Evolutionary conservation across 179 eudicot genomes (phyloP).

Genomic region (Silene coronaria): DNA sequence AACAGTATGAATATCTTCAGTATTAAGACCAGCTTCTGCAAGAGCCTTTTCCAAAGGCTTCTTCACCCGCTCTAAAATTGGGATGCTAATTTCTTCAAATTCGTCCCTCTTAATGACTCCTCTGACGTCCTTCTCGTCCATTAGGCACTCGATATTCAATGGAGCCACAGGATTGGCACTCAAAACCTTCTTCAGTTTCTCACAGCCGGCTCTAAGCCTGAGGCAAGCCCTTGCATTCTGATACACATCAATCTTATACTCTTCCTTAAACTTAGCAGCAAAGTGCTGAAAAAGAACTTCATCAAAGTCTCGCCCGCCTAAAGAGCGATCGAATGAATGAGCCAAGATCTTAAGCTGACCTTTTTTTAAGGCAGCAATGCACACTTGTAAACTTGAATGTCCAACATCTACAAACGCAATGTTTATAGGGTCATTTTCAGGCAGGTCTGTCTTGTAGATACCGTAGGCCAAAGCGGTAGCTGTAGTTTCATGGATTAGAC

Average conservation of each 20-base stretch:
- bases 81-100: conserved; percentile 70
- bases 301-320: conserved; percentile 92
- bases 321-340: conserved; percentile 68
- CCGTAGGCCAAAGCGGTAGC: conserved; percentile 95
- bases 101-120: conserved; percentile 80
- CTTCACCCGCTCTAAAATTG: conserved; percentile 80
- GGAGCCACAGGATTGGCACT: conserved; percentile 95
- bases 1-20: conserved; percentile 63
- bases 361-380: conserved; percentile 85
- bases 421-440: conserved; percentile 72
- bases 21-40: conserved; percentile 60
- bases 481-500: conserved; percentile 81
- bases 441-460: conserved; percentile 88
- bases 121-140: conserved; percentile 91
- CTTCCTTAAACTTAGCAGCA: conserved; percentile 70
- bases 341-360: conserved; percentile 78
- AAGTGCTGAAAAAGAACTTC: conserved; percentile 80
- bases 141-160: conserved; percentile 81
- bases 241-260: conserved; percentile 73
- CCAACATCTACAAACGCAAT: conserved; percentile 88
- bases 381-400: conserved; percentile 85
- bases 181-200: conserved; percentile 80
- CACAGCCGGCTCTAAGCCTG: conserved; percentile 76
- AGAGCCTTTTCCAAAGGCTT: conserved; percentile 86
- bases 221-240: conserved; percentile 89